Percentiles rank a stretch among this genome's conserved stretches.
Evolutionary conservation across 2,329 filamentous ascomycete genomes (phyloP).

Genomic region (Lomentospora prolificans): DNA sequence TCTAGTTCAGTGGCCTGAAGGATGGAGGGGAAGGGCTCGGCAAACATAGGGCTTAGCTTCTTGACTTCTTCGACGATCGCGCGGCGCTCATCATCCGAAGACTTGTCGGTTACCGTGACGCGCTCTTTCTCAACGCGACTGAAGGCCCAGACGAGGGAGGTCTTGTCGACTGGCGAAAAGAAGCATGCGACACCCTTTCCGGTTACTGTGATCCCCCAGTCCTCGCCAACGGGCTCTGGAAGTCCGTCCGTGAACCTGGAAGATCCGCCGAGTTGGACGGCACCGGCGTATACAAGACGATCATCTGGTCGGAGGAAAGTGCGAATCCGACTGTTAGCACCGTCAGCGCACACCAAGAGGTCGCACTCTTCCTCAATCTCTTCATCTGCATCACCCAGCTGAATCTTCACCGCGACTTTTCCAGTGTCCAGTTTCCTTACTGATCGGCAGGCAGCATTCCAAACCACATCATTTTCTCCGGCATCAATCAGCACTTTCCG

Average conservation of each 20-base stretch:
- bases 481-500: conserved; percentile 23
- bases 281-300: conserved; percentile 27
- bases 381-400: neutral
- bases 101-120: conserved; percentile 10
- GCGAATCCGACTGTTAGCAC: conserved; percentile 31
- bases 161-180: conserved; percentile 31
- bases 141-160: conserved; percentile 31
- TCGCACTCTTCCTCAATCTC: conserved; percentile 21
- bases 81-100: conserved; percentile 15
- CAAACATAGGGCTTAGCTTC: conserved; percentile 23
- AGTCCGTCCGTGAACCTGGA: conserved; percentile 24
- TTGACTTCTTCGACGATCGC: conserved; percentile 21
- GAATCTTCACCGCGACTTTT: neutral
- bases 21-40: conserved; percentile 28
- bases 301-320: conserved; percentile 27
- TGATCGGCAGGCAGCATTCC: neutral
- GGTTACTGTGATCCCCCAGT: conserved; percentile 31
- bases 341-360: conserved; percentile 35
- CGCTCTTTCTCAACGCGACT: conserved; percentile 21
- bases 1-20: conserved; percentile 27
- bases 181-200: conserved; percentile 31
- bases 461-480: conserved; percentile 7
- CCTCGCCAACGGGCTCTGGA: conserved; percentile 22
- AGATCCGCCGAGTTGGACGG: conserved; percentile 26
- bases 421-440: neutral